These are phyloP conservation scores for Blastocystis sp. DNA, from an alignment of 352 stramenopile species.

Conservation along the genomic window DNA sequence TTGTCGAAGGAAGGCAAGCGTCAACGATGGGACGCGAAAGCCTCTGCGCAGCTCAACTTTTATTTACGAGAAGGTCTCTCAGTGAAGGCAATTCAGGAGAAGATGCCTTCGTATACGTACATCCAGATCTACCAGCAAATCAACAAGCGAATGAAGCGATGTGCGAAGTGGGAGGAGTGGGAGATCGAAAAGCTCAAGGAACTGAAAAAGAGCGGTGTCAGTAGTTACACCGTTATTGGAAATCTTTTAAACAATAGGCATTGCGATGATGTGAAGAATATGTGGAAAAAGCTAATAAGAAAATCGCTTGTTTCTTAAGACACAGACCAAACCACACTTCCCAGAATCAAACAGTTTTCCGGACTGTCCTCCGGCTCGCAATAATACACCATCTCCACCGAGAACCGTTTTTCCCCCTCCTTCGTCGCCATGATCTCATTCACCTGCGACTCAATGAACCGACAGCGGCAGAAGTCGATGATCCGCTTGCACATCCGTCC, in stretches of 20 bases:
- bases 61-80: not conserved
- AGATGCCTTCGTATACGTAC: slow-evolving; percentile 31
- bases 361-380: slow-evolving; percentile 43
- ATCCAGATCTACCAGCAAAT: slow-evolving; percentile 43
- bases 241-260: not conserved
- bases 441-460: slow-evolving; percentile 4
- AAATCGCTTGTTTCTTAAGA: not conserved
- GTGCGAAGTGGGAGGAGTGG: not conserved
- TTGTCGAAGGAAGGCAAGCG: slow-evolving; percentile 9
- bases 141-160: not conserved
- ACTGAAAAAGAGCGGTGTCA: not conserved
- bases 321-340: not conserved
- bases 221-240: slow-evolving; percentile 12
- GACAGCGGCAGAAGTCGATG: slow-evolving; percentile 14
- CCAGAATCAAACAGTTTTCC: slow-evolving; percentile 44
- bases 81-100: not conserved
- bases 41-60: not conserved
- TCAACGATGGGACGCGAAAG: not conserved
- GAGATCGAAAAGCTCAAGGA: not conserved
- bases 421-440: slow-evolving; percentile 1
- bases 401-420: not conserved
- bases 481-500: slow-evolving; percentile 42
- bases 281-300: slow-evolving; percentile 11
- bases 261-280: slow-evolving; percentile 46
- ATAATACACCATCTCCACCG: slow-evolving; percentile 8